Base-by-base conservation (phyloP, 116 monocot genomes). In the Posidonia oceanica region DNA sequence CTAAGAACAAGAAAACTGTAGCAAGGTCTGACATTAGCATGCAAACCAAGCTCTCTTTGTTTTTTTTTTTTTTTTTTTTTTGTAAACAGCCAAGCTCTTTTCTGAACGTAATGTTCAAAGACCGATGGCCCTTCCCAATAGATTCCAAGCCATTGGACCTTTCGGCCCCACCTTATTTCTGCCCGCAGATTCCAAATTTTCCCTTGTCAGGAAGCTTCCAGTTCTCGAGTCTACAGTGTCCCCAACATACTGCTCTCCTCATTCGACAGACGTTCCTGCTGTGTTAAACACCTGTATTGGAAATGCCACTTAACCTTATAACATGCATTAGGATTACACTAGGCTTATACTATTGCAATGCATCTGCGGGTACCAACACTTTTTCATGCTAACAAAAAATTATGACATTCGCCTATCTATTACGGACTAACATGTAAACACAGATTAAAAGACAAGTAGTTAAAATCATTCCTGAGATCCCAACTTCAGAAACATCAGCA, bases 41-140 rank as follows among this genome's bases (percentile, higher is more conserved):
- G 84, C 29, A 88, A 77, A 66, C 83, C n/a, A n/a, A n/a, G n/a
- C n/a, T n/a, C n/a, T n/a, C n/a, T n/a, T n/a, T n/a, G n/a, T n/a
- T n/a, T n/a, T n/a, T n/a, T n/a, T n/a, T n/a, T n/a, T n/a, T n/a
- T n/a, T n/a, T n/a, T n/a, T n/a, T n/a, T n/a, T n/a, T n/a, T n/a
- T n/a, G n/a, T n/a, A n/a, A n/a, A n/a, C n/a, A n/a, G n/a, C n/a
- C 81, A 70, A 88, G 80, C 70, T 88, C 88, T 76, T 88, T 88
- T 63, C 88, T 74, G 21, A 88, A 54, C 6, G 88, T 88, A 69
- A 88, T 77, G 42, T 88, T 88, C 66, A 88, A 69, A 7, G 88
- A 88, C 65, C 88, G 76, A 57, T 88, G 88, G 17, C 88, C 88
- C 61, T 88, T 88, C 59, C 88, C 88, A 88, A 88, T 82, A 52